Evolutionary conservation across 495 filamentous ascomycete genomes (phyloP).

Genomic region (Hapsidospora chrysogenum): DNA sequence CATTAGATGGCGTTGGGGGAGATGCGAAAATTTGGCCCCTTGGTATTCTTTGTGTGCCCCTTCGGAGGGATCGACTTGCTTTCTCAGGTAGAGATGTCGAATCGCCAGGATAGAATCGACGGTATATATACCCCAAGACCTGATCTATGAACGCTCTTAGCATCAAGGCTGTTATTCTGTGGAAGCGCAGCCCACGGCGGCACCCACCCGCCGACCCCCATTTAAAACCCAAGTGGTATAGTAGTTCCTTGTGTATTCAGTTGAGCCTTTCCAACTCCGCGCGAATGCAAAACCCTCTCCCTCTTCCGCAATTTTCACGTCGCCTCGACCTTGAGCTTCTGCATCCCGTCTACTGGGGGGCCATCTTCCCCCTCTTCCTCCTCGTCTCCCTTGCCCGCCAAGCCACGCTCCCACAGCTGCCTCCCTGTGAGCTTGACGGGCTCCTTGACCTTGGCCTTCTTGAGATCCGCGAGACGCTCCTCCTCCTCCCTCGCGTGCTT

Average conservation of each 20-base stretch:
- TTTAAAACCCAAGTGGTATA: too few relatives aligned
- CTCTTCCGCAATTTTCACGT: slow-evolving; percentile 2
- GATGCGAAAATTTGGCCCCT: too few relatives aligned
- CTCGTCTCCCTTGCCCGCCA: slow-evolving; percentile 58
- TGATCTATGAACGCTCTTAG: too few relatives aligned
- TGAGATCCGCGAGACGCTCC: slow-evolving; percentile 57
- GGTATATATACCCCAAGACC: too few relatives aligned
- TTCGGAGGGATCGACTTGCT: too few relatives aligned
- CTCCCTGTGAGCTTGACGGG: slow-evolving; percentile 52
- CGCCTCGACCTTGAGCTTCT: slow-evolving; percentile 46
- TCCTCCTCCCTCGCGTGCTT: slow-evolving; percentile 41
- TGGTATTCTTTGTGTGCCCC: too few relatives aligned
- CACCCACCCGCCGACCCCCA: too few relatives aligned
- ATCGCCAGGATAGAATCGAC: too few relatives aligned
- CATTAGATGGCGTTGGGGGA: slow-evolving; percentile 11
- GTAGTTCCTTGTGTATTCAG: too few relatives aligned
- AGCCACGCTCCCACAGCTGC: slow-evolving; percentile 71
- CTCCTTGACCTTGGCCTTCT: slow-evolving; percentile 54
- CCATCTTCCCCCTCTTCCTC: slow-evolving; percentile 41
- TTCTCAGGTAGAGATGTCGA: too few relatives aligned
- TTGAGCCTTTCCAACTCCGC: slow-evolving; percentile 9
- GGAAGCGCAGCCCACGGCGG: too few relatives aligned
- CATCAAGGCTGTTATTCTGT: too few relatives aligned
- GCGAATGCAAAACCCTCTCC: slow-evolving; percentile 7
- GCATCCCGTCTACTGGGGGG: slow-evolving; percentile 36